These are phyloP conservation scores for Silene noctiflora DNA, from an alignment of 179 eudicot genomes.

Conservation along the genomic window DNA sequence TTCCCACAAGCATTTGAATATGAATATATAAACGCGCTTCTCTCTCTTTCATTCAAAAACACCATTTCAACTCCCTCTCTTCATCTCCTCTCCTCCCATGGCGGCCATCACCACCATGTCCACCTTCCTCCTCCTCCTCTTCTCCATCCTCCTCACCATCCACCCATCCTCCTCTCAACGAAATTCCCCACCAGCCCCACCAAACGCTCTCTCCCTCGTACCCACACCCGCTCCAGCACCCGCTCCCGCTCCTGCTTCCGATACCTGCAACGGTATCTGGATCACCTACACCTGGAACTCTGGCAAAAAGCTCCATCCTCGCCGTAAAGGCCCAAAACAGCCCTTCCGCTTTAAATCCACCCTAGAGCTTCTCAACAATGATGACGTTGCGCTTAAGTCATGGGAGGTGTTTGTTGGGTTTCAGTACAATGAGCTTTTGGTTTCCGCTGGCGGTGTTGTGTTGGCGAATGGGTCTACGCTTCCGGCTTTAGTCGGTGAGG, in stretches of 20 bases:
- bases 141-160: constrained; percentile 14
- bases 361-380: constrained; percentile 35
- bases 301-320: constrained; percentile 38
- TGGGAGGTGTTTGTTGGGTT: constrained; percentile 42
- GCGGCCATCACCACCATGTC: constrained; percentile 20
- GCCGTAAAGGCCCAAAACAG: constrained; percentile 16
- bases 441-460: constrained; percentile 32
- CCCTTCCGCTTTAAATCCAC: constrained; percentile 37
- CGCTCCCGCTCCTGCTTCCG: constrained; percentile 32
- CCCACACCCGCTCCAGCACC: constrained; percentile 16
- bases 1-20: constrained; percentile 12
- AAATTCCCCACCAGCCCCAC: constrained; percentile 13
- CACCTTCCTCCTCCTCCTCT: constrained; percentile 5
- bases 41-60: constrained; percentile 5
- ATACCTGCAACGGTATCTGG: constrained; percentile 44
- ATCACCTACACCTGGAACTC: constrained; percentile 28
- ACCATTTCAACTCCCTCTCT: neutral
- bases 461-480: constrained; percentile 33
- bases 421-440: constrained; percentile 38
- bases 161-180: constrained; percentile 15
- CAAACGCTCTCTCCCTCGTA: neutral
- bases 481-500: constrained; percentile 62
- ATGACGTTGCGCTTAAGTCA: constrained; percentile 41
- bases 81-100: neutral
- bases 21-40: constrained; percentile 20